Conservation (phyloP, 2,329 filamentous ascomycete genomes). For the Beauveria sp. region DNA sequence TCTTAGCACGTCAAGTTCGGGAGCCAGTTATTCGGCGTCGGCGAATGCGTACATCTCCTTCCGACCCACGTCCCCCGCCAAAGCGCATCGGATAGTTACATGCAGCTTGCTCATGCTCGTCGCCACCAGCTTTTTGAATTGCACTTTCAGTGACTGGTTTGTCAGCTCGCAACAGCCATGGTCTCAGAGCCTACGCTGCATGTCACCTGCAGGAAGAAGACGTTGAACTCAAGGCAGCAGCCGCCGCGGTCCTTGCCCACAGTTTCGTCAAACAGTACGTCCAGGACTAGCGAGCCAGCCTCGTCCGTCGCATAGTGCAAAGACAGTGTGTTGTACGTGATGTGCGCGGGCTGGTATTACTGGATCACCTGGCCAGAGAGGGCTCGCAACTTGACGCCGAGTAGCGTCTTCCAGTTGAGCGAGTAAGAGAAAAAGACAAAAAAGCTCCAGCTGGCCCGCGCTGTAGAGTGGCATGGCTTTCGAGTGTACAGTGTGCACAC, state of each 20-base stretch:
- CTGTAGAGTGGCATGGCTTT: neutral
- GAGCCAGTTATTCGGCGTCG: slow-evolving; percentile 1
- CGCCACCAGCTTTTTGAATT: neutral
- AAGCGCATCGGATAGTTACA: slow-evolving; percentile 5
- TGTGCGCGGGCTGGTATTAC: neutral
- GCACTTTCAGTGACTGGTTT: neutral
- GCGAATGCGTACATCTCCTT: slow-evolving; percentile 7
- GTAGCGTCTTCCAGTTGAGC: neutral
- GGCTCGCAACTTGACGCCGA: neutral
- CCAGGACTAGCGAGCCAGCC: neutral
- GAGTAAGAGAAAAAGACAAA: neutral
- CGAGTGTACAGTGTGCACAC: neutral
- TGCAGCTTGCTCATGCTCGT: neutral
- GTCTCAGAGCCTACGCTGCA: slow-evolving; percentile 1
- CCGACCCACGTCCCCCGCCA: neutral
- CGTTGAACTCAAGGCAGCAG: slow-evolving; percentile 4
- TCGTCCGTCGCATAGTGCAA: neutral
- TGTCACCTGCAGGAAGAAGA: neutral
- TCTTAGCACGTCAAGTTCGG: slow-evolving; percentile 4
- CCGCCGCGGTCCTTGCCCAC: neutral
- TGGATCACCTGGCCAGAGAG: neutral
- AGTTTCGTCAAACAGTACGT: neutral
- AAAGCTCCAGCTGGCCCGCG: neutral
- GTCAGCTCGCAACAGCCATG: neutral
- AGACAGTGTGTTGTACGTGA: slow-evolving; percentile 3